phyloP scores from a whole-genome alignment of 208 protist genomes.

The Hexamita inflata region DNA sequence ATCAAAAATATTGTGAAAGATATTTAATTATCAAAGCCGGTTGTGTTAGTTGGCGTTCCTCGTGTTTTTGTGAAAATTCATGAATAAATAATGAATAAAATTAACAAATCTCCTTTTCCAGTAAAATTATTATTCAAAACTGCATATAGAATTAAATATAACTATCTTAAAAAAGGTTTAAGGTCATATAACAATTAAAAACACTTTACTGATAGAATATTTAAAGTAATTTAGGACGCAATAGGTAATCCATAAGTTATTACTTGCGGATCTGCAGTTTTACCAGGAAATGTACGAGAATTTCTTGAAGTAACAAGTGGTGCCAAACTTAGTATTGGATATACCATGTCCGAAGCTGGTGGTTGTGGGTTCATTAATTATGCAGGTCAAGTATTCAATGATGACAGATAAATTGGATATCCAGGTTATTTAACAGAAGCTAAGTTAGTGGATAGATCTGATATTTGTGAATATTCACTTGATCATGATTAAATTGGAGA shows the following conservation, averaged over 20 bases:
- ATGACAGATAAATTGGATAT: neutral
- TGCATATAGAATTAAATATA: neutral
- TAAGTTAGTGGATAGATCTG: neutral
- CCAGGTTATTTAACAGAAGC: neutral
- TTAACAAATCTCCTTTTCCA: neutral
- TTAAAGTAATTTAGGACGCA: neutral
- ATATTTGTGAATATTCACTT: neutral
- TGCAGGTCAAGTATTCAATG: neutral
- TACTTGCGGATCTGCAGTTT: neutral
- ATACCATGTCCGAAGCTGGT: neutral
- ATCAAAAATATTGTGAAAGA: neutral
- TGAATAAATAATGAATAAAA: neutral
- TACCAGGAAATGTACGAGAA: neutral
- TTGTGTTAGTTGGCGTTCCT: neutral
- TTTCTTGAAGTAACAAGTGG: neutral
- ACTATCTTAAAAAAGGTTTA: neutral
- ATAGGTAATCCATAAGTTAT: neutral
- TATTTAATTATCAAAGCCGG: neutral
- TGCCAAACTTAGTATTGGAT: neutral
- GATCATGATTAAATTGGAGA: neutral
- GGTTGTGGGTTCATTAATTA: neutral
- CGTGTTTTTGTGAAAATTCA: neutral
- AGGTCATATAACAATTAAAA: neutral
- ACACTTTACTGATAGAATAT: neutral
- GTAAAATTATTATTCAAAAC: neutral